Base-by-base conservation (phyloP, 768 basidiomycete species). In the Leccinum boreale region DNA sequence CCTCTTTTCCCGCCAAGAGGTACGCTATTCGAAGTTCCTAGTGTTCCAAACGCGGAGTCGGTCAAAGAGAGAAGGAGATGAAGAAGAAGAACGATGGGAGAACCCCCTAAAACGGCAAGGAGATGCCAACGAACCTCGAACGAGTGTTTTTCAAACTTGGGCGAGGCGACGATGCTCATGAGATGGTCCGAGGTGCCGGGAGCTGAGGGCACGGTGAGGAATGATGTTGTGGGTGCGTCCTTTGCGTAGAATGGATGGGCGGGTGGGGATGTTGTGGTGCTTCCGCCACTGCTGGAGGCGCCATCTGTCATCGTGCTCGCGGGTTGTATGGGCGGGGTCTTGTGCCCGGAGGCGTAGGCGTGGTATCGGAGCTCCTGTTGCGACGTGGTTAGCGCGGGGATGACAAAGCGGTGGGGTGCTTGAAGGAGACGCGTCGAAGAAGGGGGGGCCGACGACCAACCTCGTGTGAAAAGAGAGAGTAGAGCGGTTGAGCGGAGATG, bases 11-110 rank as follows among this genome's bases (percentile, higher is more conserved):
- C 42, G 73, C 70, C n/a, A 72, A 67, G 33, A 75, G 58, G 55
- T 61, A 78, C 0, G 81, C 81, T 48, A 83, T 61, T 47, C 81
- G 81, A 42, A 83, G 76, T 70, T 84, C 83, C 83, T 84, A 45
- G 21, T 45, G 28, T 50, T 28, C 17, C n/a, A 39, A 39, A 39
- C n/a, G 39, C 9, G 39, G 47, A 24, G 47, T 23, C 50, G 31
- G n/a, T 21, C 29, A 26, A 48, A 24, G 14, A 48, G 21, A 26
- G 14, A 31, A 19, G 14, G n/a, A 8, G 15, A 5, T 33, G 31
- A 12, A 10, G n/a, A 42, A 39, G 7, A 11, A 42, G 39, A 42
- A 19, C n/a, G 39, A 42, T 39, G 36, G 36, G 39, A 42, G n/a
- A 42, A 81, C 82, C 78, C 83, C 82, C 6, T 8, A 10, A 39